A percentile compares a stretch with the other conserved stretches of the same genome.
phyloP scores from a whole-genome alignment of 192 early-diverging fungal genomes.

The Umbelopsis sp. region DNA sequence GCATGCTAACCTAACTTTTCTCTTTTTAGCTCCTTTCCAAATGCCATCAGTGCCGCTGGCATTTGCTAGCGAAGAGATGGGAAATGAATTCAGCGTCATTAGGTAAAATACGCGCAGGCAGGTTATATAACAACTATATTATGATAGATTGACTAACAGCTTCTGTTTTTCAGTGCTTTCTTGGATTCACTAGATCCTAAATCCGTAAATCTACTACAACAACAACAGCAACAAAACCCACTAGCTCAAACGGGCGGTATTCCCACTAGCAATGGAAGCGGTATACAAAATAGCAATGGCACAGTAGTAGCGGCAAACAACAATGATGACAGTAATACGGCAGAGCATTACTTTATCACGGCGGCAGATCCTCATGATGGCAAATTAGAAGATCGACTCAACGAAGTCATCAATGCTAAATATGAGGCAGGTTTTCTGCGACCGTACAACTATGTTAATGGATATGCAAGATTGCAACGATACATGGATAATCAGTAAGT shows the following conservation, averaged over 20 bases:
- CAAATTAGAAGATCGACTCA: slow-evolving; percentile 84
- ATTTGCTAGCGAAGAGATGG: slow-evolving; percentile 71
- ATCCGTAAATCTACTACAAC: slow-evolving; percentile 8
- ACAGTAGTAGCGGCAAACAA: slow-evolving; percentile 36
- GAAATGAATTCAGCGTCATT: slow-evolving; percentile 75
- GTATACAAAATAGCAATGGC: slow-evolving; percentile 7
- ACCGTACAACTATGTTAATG: slow-evolving; percentile 96
- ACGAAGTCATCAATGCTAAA: slow-evolving; percentile 92
- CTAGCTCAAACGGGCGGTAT: background rate
- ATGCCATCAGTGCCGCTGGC: slow-evolving; percentile 50
- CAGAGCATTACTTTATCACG: slow-evolving; percentile 88
- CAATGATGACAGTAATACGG: slow-evolving; percentile 50
- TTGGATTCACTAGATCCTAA: slow-evolving; percentile 18
- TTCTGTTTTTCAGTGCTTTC: background rate
- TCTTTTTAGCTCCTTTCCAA: slow-evolving; percentile 20
- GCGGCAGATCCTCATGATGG: slow-evolving; percentile 92
- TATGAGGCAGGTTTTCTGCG: slow-evolving; percentile 94
- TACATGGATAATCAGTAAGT: slow-evolving; percentile 87
- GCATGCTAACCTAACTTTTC: background rate
- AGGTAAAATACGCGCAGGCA: slow-evolving; percentile 11
- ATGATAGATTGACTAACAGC: background rate
- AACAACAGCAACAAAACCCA: slow-evolving; percentile 20
- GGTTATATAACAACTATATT: background rate
- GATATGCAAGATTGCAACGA: slow-evolving; percentile 83
- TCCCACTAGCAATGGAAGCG: slow-evolving; percentile 22